These are phyloP conservation scores for Leccinum subtestaceum DNA, from an alignment of 768 basidiomycete genomes.

Conservation along the genomic window DNA sequence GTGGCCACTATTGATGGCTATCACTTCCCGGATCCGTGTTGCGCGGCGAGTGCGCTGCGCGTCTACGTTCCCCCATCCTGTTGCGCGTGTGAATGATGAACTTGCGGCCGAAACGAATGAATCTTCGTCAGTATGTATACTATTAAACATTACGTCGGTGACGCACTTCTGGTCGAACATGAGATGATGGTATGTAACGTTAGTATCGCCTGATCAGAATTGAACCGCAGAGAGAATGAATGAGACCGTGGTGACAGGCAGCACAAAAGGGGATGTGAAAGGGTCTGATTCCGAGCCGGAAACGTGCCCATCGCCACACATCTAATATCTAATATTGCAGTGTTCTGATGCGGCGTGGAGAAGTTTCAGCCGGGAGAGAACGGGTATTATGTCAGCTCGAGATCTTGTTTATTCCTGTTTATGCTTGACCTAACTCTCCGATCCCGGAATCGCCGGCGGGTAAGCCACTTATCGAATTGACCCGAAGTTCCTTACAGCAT, in stretches of 20 bases:
- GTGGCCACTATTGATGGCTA: conserved; percentile 3
- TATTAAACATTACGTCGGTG: conserved; percentile 11
- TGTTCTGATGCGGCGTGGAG: background rate
- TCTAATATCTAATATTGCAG: background rate
- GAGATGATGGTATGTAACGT: background rate
- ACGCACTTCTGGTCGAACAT: conserved; percentile 3
- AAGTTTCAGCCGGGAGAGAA: background rate
- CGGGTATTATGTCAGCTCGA: background rate
- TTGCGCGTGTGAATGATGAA: conserved; percentile 15
- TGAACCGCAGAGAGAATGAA: background rate
- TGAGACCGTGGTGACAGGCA: background rate
- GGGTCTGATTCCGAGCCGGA: background rate
- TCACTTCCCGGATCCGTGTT: conserved; percentile 9
- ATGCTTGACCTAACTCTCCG: background rate
- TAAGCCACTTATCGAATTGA: background rate
- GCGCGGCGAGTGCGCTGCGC: conserved; percentile 4
- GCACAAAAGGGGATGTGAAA: background rate
- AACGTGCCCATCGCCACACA: background rate
- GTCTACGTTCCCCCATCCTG: background rate
- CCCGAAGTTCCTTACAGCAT: background rate
- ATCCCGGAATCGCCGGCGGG: background rate
- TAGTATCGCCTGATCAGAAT: background rate
- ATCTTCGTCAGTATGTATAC: background rate
- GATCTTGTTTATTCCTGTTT: background rate
- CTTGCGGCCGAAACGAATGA: background rate